phyloP scores from a whole-genome alignment of 805 yeast genomes.

The Wickerhamiella cacticola region DNA sequence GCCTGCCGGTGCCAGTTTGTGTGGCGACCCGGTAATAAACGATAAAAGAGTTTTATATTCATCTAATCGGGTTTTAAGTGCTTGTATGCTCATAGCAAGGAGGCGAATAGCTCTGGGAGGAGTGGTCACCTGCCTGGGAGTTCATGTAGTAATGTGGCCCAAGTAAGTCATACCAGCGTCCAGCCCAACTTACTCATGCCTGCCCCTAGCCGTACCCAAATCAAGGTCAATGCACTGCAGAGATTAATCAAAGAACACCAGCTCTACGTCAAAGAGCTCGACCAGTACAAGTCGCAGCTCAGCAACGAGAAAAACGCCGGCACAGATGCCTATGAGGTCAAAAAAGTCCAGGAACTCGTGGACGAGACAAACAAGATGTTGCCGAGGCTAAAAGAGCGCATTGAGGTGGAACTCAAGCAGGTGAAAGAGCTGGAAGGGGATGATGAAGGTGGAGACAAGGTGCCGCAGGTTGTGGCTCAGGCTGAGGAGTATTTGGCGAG shows the following conservation, averaged over 20 bases:
- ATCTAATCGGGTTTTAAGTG: conserved; percentile 7
- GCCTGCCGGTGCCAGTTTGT: conserved; percentile 1
- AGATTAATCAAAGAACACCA: conserved; percentile 57
- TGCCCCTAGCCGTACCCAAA: conserved; percentile 51
- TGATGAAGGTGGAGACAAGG: conserved; percentile 18
- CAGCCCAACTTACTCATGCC: conserved; percentile 26
- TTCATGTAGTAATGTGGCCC: not conserved
- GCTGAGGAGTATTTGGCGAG: conserved; percentile 13
- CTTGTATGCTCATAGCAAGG: too few relatives aligned
- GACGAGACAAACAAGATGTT: conserved; percentile 44
- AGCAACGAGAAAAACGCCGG: conserved; percentile 34
- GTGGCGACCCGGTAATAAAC: not conserved
- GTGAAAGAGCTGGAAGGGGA: conserved; percentile 24
- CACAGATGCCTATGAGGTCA: conserved; percentile 55
- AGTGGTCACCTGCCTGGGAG: too few relatives aligned
- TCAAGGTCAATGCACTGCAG: conserved; percentile 56
- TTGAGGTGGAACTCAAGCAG: conserved; percentile 26
- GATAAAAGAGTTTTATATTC: conserved; percentile 13
- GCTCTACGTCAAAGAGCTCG: conserved; percentile 47
- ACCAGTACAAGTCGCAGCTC: conserved; percentile 41
- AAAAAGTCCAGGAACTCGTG: conserved; percentile 35
- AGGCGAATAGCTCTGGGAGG: too few relatives aligned
- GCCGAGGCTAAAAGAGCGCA: conserved; percentile 37
- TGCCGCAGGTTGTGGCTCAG: conserved; percentile 6
- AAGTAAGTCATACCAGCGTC: not conserved